A percentile compares a stretch with the other conserved stretches of the same genome.
phyloP scores from a whole-genome alignment of 495 filamentous ascomycete species.

The Lasiosphaeris hirsuta region DNA sequence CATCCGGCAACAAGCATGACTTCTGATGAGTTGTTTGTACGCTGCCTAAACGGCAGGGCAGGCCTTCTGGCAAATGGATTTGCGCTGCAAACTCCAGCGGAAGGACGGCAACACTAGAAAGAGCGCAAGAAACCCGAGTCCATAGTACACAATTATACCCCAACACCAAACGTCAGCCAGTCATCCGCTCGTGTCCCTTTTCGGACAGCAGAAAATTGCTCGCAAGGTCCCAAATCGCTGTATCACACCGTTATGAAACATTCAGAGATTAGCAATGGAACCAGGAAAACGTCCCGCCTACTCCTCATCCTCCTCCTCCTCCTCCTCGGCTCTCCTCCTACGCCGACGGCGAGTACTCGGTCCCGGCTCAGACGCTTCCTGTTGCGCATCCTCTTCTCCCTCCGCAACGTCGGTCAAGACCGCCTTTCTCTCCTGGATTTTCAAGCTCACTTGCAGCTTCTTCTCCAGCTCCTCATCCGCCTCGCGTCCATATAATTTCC shows the following conservation, averaged over 20 bases:
- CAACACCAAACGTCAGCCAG: too few species aligned
- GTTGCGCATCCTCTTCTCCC: constrained; percentile 15
- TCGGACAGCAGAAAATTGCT: too few species aligned
- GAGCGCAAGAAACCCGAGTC: too few species aligned
- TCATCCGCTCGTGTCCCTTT: too few species aligned
- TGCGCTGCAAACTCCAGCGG: too few species aligned
- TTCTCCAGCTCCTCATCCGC: constrained; percentile 49
- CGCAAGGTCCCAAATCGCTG: too few species aligned
- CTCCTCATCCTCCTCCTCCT: constrained; percentile 7
- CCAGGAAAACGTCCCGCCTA: neutral
- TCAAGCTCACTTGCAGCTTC: constrained; percentile 51
- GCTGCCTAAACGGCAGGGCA: too few species aligned
- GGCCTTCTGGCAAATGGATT: too few species aligned
- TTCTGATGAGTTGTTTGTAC: too few species aligned
- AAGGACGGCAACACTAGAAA: too few species aligned
- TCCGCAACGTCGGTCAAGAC: constrained; percentile 12
- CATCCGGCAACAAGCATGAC: neutral
- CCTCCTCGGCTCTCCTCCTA: constrained; percentile 7
- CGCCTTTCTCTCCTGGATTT: constrained; percentile 40
- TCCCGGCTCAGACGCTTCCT: constrained; percentile 19
- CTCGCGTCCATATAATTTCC: constrained; percentile 50
- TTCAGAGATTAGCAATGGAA: neutral
- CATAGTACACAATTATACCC: too few species aligned
- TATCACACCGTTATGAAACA: too few species aligned
- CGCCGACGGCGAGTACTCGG: constrained; percentile 19